A percentile compares a stretch with the other conserved stretches of the same genome.
These are phyloP conservation scores for Pseudocohnilembus persalinus DNA, from an alignment of 169 alveolate species.

Conservation along the genomic window DNA sequence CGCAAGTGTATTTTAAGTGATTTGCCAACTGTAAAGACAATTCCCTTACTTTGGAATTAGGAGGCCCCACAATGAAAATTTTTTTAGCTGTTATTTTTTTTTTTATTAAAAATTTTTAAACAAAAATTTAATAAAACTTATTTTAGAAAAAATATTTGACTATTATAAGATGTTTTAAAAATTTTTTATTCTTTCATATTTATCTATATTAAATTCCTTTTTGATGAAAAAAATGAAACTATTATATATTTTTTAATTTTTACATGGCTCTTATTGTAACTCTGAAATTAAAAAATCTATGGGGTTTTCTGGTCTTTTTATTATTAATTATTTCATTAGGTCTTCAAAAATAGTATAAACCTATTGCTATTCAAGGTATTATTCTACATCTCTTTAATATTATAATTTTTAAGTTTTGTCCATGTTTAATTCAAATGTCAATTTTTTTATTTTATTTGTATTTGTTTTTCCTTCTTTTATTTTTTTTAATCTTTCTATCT, in stretches of 20 bases:
- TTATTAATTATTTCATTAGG: constrained; percentile 74
- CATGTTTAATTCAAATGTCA: constrained; percentile 57
- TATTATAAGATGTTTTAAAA: no score
- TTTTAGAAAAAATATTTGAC: no score
- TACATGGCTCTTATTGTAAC: constrained; percentile 68
- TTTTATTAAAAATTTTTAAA: no score
- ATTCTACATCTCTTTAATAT: constrained; percentile 76
- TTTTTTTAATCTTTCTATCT: no score
- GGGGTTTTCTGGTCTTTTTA: constrained; percentile 87
- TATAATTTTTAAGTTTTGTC: constrained; percentile 67
- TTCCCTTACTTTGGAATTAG: constrained; percentile 77
- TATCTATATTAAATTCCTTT: no score
- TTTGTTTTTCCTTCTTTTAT: no score
- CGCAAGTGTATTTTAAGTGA: constrained; percentile 64
- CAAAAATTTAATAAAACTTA: no score
- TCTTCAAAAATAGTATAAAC: constrained; percentile 85
- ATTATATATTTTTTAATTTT: background rate
- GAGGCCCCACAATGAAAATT: constrained; percentile 80
- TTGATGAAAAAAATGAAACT: background rate
- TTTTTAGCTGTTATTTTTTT: constrained; percentile 60
- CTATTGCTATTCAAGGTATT: constrained; percentile 79
- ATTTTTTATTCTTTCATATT: no score
- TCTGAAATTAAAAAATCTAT: constrained; percentile 75
- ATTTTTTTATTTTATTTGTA: constrained; percentile 22
- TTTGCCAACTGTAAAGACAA: constrained; percentile 76